phyloP scores from a whole-genome alignment of 2,329 filamentous ascomycete genomes.

The Sporothrix euskadiensis region DNA sequence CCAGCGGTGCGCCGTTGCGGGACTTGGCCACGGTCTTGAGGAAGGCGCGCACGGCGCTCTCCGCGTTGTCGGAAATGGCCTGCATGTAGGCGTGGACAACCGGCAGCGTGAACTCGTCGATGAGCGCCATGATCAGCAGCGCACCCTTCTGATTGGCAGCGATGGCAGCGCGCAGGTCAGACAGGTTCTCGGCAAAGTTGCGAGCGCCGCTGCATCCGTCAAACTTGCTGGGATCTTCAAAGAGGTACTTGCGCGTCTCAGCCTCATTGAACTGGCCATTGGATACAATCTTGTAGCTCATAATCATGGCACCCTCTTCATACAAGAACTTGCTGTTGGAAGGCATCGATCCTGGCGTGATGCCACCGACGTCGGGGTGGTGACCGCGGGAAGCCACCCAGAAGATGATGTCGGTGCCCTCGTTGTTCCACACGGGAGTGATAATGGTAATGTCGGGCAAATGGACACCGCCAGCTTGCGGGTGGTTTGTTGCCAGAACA shows the following conservation, averaged over 20 bases:
- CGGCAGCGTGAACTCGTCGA: conserved; percentile 70
- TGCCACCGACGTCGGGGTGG: conserved; percentile 82
- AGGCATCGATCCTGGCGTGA: conserved; percentile 60
- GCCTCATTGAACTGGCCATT: conserved; percentile 60
- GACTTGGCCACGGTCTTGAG: conserved; percentile 66
- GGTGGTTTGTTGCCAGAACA: conserved; percentile 81
- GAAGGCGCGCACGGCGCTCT: conserved; percentile 68
- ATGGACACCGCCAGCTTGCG: conserved; percentile 59
- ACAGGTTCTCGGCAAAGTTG: conserved; percentile 63
- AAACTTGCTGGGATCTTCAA: conserved; percentile 39
- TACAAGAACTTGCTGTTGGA: conserved; percentile 45
- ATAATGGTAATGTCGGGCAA: conserved; percentile 79
- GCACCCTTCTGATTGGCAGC: conserved; percentile 76
- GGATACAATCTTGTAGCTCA: conserved; percentile 42
- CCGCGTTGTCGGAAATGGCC: conserved; percentile 74
- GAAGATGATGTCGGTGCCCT: conserved; percentile 67
- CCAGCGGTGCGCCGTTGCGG: conserved; percentile 39
- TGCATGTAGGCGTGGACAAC: conserved; percentile 75
- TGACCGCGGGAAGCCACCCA: conserved; percentile 79
- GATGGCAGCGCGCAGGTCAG: conserved; percentile 73
- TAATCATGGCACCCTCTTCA: conserved; percentile 48
- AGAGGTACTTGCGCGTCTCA: conserved; percentile 60
- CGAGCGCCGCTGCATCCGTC: conserved; percentile 43
- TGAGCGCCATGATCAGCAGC: conserved; percentile 66
- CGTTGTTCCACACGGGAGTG: conserved; percentile 69